These are phyloP conservation scores for Cokeromyces recurvatus DNA, from an alignment of 371 early-diverging fungal species.

Conservation along the genomic window DNA sequence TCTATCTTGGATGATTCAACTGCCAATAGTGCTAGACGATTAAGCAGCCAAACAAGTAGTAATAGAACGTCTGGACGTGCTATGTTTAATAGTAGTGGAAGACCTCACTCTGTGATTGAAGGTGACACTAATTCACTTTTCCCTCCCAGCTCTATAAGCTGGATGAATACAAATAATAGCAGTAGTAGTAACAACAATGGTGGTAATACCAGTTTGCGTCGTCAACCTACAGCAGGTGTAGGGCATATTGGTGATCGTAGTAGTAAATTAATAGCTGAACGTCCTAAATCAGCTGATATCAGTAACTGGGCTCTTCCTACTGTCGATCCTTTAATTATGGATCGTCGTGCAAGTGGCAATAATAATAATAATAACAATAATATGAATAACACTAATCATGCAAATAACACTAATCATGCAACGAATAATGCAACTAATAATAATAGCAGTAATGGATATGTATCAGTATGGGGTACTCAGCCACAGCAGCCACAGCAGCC, in stretches of 20 bases:
- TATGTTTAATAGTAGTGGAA: conserved; percentile 15
- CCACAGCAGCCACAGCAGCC: conserved; percentile 1
- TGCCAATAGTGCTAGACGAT: conserved; percentile 1
- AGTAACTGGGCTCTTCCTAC: conserved; percentile 53
- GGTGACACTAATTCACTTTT: conserved; percentile 19
- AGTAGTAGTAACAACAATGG: neutral
- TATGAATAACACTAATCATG: too few relatives aligned
- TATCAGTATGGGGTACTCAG: neutral
- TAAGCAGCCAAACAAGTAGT: neutral
- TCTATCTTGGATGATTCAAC: conserved; percentile 13
- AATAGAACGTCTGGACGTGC: conserved; percentile 17
- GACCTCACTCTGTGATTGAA: conserved; percentile 35
- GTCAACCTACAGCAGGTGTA: conserved; percentile 5
- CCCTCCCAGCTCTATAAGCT: conserved; percentile 10
- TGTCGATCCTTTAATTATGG: conserved; percentile 9
- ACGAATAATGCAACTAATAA: too few relatives aligned
- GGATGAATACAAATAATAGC: conserved; percentile 6
- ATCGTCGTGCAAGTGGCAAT: conserved; percentile 8
- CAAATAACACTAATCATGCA: too few relatives aligned
- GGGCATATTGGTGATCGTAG: conserved; percentile 27
- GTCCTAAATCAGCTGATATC: conserved; percentile 63
- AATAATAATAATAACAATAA: conserved; percentile 1
- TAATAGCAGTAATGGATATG: too few relatives aligned
- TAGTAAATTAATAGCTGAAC: conserved; percentile 7
- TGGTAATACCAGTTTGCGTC: neutral